These are phyloP conservation scores for Mycena chlorophos DNA, from an alignment of 768 basidiomycete genomes.

Conservation along the genomic window DNA sequence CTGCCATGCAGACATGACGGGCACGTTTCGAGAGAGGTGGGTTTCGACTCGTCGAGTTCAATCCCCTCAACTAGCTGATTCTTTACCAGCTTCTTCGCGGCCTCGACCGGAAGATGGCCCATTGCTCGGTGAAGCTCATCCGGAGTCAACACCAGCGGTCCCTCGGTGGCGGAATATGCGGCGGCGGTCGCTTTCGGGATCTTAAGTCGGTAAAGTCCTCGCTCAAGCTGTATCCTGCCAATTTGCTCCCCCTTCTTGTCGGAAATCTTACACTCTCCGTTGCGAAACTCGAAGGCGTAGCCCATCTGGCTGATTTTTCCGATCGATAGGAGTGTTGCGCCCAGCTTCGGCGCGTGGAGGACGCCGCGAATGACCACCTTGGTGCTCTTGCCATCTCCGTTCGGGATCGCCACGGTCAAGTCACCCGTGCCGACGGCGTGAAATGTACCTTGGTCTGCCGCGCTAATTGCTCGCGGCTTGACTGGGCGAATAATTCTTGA, in stretches of 20 bases:
- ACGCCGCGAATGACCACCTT: not conserved
- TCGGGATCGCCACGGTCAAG: not conserved
- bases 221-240: not conserved
- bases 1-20: constrained; percentile 32
- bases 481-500: constrained; percentile 27
- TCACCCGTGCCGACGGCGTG: not conserved
- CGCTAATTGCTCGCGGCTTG: not conserved
- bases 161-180: not conserved
- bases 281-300: not conserved
- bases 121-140: constrained; percentile 26
- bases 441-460: not conserved
- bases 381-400: not conserved
- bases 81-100: constrained; percentile 25
- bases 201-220: not conserved
- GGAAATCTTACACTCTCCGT: not conserved
- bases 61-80: constrained; percentile 27
- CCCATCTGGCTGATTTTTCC: not conserved
- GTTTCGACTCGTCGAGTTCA: constrained; percentile 20
- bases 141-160: constrained; percentile 6
- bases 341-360: not conserved
- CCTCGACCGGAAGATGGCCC: constrained; percentile 26
- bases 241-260: not conserved
- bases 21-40: constrained; percentile 21
- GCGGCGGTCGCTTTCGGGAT: not conserved
- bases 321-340: not conserved